Evolutionary conservation across 2,329 filamentous ascomycete species (phyloP), one percentile per base, ranked within the genome.

Genomic region (Leptographium radiaticola): DNA sequence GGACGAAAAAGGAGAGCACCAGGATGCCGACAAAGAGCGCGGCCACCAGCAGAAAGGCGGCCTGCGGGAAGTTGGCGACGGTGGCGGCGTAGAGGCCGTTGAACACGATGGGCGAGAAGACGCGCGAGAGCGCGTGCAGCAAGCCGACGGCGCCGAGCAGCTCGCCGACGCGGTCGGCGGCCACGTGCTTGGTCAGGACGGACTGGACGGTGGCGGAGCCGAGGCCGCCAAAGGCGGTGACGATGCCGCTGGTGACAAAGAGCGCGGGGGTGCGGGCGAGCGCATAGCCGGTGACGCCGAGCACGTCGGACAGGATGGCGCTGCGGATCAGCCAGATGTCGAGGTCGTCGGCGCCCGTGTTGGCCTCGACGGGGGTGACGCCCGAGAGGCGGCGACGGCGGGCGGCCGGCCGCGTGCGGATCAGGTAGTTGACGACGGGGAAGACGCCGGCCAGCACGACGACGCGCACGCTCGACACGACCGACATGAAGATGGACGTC

Each of bases 81-180:
- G 93, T 97, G 2, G 77, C 72, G 15, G 85, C 86, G 65, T 95
- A 98, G 11, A 97, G 80, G 6, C 87, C 79, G 63, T 93, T 95
- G 68, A 96, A 95, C 1, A 91, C 64, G 0, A 88, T 77, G 0
- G 93, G 93, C 1, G 86, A 83, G 13, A 95, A 66, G 2, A 97
- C 81, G 57, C 89, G 76, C 4, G 87, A 80, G 39, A 95, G 69
- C 1, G 89, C 86, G 68, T 97, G 91, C 55, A 97, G 69, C 57
- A 97, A 73, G 0, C 91, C 93, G 16, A 84, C 85, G 1, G 89
- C 90, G 25, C 93, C 93, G 0, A 98, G 76, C n/a, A 97, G 72
- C 65, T 93, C 83, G 0, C 93, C 93, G 0, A 93, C 84, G 48
- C 80, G 79, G 58, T 93, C 86, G 0, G 82, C 75, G 0, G 90